These are phyloP conservation scores for Perkinsus olseni DNA, from an alignment of 169 alveolate species.

Conservation along the genomic window DNA sequence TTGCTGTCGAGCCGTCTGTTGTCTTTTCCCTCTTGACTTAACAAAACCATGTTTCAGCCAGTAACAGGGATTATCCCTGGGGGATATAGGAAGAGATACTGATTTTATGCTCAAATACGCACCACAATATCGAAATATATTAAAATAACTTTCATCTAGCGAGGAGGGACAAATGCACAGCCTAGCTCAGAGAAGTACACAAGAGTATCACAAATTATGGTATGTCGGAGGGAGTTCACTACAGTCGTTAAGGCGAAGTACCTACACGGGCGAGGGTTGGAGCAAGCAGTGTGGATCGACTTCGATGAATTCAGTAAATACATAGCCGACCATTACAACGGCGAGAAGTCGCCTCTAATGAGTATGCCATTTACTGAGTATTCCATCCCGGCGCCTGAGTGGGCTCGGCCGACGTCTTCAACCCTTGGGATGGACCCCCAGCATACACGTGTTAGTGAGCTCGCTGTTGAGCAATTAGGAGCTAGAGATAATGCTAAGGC, in stretches of 20 bases:
- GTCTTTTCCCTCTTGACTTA: no score
- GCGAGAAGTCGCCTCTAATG: background rate
- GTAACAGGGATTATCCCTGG: no score
- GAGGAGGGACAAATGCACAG: no score
- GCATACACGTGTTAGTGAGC: background rate
- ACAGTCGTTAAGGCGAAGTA: no score
- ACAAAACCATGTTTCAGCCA: no score
- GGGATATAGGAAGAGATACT: no score
- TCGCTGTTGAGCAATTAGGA: background rate
- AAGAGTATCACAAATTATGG: no score
- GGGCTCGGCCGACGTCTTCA: background rate
- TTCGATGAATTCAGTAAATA: background rate
- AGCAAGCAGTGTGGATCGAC: background rate
- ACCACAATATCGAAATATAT: no score
- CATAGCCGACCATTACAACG: background rate
- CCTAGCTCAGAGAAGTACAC: no score
- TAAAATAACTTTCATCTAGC: no score
- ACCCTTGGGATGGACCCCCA: background rate
- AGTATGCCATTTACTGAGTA: background rate
- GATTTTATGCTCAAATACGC: no score
- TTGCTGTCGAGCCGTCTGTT: background rate
- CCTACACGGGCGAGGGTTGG: background rate
- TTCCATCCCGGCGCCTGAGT: background rate
- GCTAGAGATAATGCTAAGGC: background rate
- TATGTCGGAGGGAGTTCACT: no score